phyloP scores from a whole-genome alignment of 1,139 yeast species.

The Arxiozyma slooffiae region DNA sequence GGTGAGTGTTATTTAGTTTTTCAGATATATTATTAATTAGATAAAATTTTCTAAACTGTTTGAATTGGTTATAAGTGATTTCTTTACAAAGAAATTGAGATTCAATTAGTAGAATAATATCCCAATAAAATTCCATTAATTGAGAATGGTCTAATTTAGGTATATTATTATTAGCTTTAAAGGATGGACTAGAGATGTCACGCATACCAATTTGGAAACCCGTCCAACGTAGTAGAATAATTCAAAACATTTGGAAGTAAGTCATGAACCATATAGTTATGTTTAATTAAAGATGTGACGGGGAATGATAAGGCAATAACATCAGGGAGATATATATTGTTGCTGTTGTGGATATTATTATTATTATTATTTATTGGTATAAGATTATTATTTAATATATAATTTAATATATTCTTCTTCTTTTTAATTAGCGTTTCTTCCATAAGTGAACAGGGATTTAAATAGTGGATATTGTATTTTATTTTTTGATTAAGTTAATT shows the following conservation, averaged over 20 bases:
- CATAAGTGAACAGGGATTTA: neutral
- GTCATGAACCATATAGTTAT: slow-evolving; percentile 7
- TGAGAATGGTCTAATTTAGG: slow-evolving; percentile 1
- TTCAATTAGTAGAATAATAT: slow-evolving; percentile 24
- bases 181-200: slow-evolving; percentile 20
- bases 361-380: slow-evolving; percentile 3
- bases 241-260: slow-evolving; percentile 6
- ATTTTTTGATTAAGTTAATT: too few species aligned
- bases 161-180: neutral
- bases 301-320: slow-evolving; percentile 15
- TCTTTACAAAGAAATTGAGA: slow-evolving; percentile 15
- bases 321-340: neutral
- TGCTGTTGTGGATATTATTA: slow-evolving; percentile 4
- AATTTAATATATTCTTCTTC: slow-evolving; percentile 1
- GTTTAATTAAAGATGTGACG: slow-evolving; percentile 13
- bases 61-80: slow-evolving; percentile 5
- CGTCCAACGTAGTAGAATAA: slow-evolving; percentile 13
- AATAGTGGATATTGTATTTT: neutral
- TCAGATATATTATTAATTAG: slow-evolving; percentile 12
- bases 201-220: slow-evolving; percentile 28
- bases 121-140: slow-evolving; percentile 27
- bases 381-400: neutral
- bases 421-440: neutral
- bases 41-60: slow-evolving; percentile 14
- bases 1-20: slow-evolving; percentile 5